A percentile compares a stretch with the other conserved stretches of the same genome.
phyloP scores from a whole-genome alignment of 805 yeast genomes.

The Metschnikowia aberdeeniae region DNA sequence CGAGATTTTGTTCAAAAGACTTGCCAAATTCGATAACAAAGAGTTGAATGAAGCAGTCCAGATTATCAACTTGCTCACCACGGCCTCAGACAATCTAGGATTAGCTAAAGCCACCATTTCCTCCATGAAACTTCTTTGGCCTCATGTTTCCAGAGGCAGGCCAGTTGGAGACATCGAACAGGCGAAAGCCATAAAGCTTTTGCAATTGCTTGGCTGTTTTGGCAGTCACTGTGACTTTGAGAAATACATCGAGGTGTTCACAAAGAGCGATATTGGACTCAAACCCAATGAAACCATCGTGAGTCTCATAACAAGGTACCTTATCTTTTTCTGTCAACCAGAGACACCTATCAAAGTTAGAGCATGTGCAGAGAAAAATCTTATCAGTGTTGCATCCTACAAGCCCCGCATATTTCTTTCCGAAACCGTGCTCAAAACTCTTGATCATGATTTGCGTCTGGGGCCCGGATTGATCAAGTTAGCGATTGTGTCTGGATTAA shows the following conservation, averaged over 20 bases:
- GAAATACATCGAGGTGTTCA: constrained; percentile 35
- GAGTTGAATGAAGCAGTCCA: constrained; percentile 77
- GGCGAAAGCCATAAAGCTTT: constrained; percentile 43
- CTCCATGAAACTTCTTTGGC: constrained; percentile 46
- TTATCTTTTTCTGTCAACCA: constrained; percentile 50
- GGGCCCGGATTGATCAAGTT: constrained; percentile 41
- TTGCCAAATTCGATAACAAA: constrained; percentile 55
- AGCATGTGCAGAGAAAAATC: constrained; percentile 51
- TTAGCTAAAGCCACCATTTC: constrained; percentile 63
- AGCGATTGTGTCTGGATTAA: constrained; percentile 53
- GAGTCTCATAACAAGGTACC: constrained; percentile 54
- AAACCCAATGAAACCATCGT: constrained; percentile 51
- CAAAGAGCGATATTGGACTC: constrained; percentile 37
- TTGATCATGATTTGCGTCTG: constrained; percentile 47
- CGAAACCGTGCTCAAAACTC: constrained; percentile 46
- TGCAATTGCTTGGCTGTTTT: constrained; percentile 65
- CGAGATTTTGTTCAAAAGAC: constrained; percentile 45
- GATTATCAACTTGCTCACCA: constrained; percentile 55
- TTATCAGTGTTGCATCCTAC: constrained; percentile 55
- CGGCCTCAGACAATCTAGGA: constrained; percentile 40
- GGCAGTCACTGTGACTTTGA: constrained; percentile 69
- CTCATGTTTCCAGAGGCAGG: constrained; percentile 14
- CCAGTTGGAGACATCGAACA: constrained; percentile 19
- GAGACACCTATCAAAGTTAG: constrained; percentile 32
- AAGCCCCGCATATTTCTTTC: constrained; percentile 66